Base-by-base conservation (phyloP, 306 rosid genomes). In the Myrica gale region DNA sequence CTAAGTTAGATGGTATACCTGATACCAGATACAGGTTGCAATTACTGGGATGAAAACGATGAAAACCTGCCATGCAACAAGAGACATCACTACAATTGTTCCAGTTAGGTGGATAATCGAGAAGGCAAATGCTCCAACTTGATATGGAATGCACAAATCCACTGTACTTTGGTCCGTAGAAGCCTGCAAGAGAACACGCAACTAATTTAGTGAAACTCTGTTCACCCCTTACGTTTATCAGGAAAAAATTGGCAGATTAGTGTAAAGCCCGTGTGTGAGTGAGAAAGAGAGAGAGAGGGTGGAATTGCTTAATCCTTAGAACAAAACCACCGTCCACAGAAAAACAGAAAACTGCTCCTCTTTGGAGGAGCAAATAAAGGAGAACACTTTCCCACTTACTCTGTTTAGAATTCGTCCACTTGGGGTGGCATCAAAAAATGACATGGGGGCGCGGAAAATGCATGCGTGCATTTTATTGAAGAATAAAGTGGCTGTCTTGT, bases 401-500 rank as follows among this genome's bases (percentile, higher is more conserved):
- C 89, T 84, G 52, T 86, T 88, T 61, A 86, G 81, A 79, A 88
- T 88, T 80, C 89, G 73, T 55, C 90, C 90, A 80, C 92, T 90
- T 41, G 92, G 92, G 37, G 96, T 90, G 67, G 96, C 73, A 81
- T 90, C 92, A 9, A 88, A 88, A 81, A 90, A 88, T 6, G 90
- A 88, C 92, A 88, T 86, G 54, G 96, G 90, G 5, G 96, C 88
- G 0, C 88, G 84, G 48, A 90, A 90, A 79, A 90, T 78, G 86
- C 88, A 60, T 3, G 39, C 3, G 57, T 90, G 89, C 96, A 90
- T 90, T 78, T 84, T 86, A 48, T 74, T 71, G 73, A 88, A 90
- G 72, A 90, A 88, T 50, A 84, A 5, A 37, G 86, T 90, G 15
- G 90, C 89, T 73, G 96, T 83, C 70, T 88, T 88, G 61, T 82